Evolutionary conservation across 192 early-diverging fungal species (phyloP).

Genomic region (Lobosporangium transversale): DNA sequence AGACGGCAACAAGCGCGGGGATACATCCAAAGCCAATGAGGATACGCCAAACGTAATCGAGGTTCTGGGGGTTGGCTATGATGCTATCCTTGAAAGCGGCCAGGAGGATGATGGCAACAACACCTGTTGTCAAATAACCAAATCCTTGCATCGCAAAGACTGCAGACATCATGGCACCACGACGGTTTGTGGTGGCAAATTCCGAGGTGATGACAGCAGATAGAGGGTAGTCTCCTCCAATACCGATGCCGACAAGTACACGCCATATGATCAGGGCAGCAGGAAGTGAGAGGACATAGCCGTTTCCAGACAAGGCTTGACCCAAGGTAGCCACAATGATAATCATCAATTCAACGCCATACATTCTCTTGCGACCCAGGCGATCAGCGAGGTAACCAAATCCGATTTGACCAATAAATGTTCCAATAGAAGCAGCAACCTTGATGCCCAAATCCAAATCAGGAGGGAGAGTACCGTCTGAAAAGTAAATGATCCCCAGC

Average conservation of each 20-base stretch:
- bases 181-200: constrained; percentile 80
- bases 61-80: constrained; percentile 64
- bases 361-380: constrained; percentile 85
- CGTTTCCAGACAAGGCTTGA: constrained; percentile 77
- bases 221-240: constrained; percentile 96
- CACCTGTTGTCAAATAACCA: constrained; percentile 84
- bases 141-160: constrained; percentile 97
- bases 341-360: constrained; percentile 90
- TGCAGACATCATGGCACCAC: constrained; percentile 81
- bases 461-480: constrained; percentile 62
- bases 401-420: constrained; percentile 85
- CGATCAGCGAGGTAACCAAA: constrained; percentile 90
- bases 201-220: constrained; percentile 93
- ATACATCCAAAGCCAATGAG: constrained; percentile 85
- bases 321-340: constrained; percentile 88
- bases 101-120: constrained; percentile 77
- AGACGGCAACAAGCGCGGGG: constrained; percentile 85
- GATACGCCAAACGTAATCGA: constrained; percentile 95
- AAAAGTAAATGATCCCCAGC: constrained; percentile 77
- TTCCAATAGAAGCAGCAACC: constrained; percentile 84
- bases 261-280: constrained; percentile 88
- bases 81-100: constrained; percentile 79
- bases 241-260: constrained; percentile 90
- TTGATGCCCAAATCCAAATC: constrained; percentile 85
- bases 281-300: constrained; percentile 74